Conservation (phyloP, 164 flowering plant genomes). For the Houttuynia cordata region DNA sequence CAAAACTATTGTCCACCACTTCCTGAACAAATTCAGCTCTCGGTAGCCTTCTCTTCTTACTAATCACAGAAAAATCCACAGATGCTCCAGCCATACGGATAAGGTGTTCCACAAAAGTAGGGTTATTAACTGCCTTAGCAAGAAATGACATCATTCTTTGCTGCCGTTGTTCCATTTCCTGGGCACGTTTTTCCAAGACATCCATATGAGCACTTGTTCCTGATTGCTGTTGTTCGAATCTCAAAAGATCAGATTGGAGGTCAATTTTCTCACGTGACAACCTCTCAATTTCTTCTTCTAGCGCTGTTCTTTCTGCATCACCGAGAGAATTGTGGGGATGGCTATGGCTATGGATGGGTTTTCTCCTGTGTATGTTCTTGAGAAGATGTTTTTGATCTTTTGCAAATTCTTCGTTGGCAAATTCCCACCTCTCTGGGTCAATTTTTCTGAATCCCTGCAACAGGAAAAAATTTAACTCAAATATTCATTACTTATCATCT, state of each 20-base stretch:
- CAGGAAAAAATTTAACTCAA: not conserved
- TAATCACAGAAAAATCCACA: constrained; percentile 52
- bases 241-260: constrained; percentile 38
- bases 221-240: constrained; percentile 38
- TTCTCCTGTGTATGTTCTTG: constrained; percentile 78
- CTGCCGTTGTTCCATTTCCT: constrained; percentile 68
- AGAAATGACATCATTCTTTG: constrained; percentile 33
- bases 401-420: constrained; percentile 79
- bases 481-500: not conserved
- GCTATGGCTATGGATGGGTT: constrained; percentile 93
- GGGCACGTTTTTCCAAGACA: constrained; percentile 29
- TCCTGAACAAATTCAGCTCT: constrained; percentile 27
- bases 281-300: constrained; percentile 78
- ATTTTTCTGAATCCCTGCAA: constrained; percentile 80
- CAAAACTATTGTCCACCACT: constrained; percentile 29
- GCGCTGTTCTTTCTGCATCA: constrained; percentile 72
- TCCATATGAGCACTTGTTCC: constrained; percentile 51
- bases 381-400: constrained; percentile 86
- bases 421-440: constrained; percentile 94
- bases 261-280: constrained; percentile 53
- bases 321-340: constrained; percentile 48
- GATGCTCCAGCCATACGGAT: constrained; percentile 43
- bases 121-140: constrained; percentile 48
- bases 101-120: constrained; percentile 52
- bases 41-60: constrained; percentile 73